Conservation (phyloP, 306 rosid species). For the Chamaecrista fasciculata region DNA sequence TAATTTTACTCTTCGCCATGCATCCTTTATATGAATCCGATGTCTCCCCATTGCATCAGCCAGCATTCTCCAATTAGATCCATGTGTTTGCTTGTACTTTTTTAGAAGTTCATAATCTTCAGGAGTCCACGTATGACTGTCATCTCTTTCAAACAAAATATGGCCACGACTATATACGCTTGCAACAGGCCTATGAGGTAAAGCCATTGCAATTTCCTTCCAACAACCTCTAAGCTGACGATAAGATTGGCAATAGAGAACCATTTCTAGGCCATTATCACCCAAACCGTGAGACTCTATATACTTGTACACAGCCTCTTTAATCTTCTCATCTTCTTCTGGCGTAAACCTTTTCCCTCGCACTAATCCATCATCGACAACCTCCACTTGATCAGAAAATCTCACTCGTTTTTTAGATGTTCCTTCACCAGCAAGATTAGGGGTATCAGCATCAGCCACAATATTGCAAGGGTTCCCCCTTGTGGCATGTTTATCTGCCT, state of each 20-base stretch:
- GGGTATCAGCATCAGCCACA: not conserved
- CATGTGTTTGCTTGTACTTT: conserved; percentile 42
- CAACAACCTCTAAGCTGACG: conserved; percentile 55
- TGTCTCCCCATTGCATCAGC: conserved; percentile 59
- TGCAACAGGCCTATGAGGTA: conserved; percentile 44
- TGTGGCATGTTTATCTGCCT: conserved; percentile 14
- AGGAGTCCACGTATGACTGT: conserved; percentile 47
- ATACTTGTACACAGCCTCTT: conserved; percentile 50
- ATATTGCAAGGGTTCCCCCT: conserved; percentile 2
- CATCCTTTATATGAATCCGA: conserved; percentile 67
- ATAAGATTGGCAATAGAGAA: conserved; percentile 36
- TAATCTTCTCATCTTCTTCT: conserved; percentile 67
- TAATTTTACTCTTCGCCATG: conserved; percentile 64
- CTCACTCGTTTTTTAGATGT: conserved; percentile 50
- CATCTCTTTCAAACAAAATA: conserved; percentile 51
- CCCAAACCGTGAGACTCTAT: conserved; percentile 54
- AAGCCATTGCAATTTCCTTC: conserved; percentile 51
- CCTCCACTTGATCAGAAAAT: conserved; percentile 60
- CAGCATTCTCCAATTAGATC: conserved; percentile 59
- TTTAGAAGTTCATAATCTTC: conserved; percentile 53
- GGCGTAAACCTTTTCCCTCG: conserved; percentile 59
- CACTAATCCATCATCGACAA: conserved; percentile 38
- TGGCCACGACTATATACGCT: conserved; percentile 63
- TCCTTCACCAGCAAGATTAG: conserved; percentile 20
- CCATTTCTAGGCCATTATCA: conserved; percentile 54